Conservation (phyloP, 208 protist species). For the Jaenimonas drosophilae region DNA sequence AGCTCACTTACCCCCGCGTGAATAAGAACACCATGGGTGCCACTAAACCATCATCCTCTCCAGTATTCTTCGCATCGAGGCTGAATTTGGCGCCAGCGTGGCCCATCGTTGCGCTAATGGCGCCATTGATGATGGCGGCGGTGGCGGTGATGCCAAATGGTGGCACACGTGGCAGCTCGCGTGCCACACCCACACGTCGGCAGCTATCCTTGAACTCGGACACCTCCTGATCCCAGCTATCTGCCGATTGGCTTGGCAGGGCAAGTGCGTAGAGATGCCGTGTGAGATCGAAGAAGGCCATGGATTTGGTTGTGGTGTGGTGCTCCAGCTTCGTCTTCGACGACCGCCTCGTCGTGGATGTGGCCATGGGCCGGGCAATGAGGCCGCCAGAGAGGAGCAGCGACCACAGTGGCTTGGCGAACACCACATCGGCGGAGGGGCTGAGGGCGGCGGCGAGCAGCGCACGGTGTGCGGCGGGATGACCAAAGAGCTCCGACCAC, state of each 20-base stretch:
- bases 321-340: no score
- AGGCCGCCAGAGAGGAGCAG: constrained; percentile 39
- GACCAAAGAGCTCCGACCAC: constrained; percentile 40
- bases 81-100: constrained; percentile 9
- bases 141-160: constrained; percentile 11
- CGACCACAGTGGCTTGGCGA: constrained; percentile 64
- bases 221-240: constrained; percentile 54
- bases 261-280: constrained; percentile 38
- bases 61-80: constrained; percentile 2
- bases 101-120: constrained; percentile 31
- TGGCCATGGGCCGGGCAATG: no score
- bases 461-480: constrained; percentile 14
- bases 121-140: constrained; percentile 29
- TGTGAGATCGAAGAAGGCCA: constrained; percentile 49
- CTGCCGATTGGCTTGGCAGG: constrained; percentile 30
- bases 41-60: constrained; percentile 7
- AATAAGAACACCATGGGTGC: no score
- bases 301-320: no score
- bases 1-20: no score
- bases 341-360: no score
- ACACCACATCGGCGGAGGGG: constrained; percentile 40
- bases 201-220: constrained; percentile 70
- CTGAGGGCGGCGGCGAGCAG: constrained; percentile 46
- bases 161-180: constrained; percentile 13
- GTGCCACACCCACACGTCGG: constrained; percentile 36